Base-by-base conservation (phyloP, 495 filamentous ascomycete genomes). In the Baudoinia panamericana region DNA sequence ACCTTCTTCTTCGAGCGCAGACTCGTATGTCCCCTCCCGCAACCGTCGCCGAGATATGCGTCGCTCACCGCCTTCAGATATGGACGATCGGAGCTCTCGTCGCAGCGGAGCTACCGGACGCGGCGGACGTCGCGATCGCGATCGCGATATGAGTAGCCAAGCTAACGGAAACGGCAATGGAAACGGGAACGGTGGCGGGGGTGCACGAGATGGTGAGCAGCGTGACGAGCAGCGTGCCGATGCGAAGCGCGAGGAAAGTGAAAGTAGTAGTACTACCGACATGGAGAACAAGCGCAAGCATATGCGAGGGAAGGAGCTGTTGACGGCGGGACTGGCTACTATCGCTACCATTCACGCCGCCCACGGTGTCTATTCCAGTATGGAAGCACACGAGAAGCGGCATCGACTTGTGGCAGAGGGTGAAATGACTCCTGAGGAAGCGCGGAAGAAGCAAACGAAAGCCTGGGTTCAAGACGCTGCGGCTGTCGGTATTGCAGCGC, bases 341-440 rank as follows among this genome's bases (percentile, higher is more conserved):
- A 79, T 92, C 43, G 86, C 86, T 40, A 90, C 86, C 26, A 84
- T 93, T 46, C 85, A 92, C 61, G 84, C 84, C 32, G 83, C 79
- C 6, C 79, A 92, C 57, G 75, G 69, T 41, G 69, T 93, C 40
- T 82, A 87, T 61, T 68, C 71, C 47, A 80, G 72, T 53, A 70
- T 87, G 64, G 78, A 82, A 58, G 78, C 79, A 50, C 73, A 80
- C 27, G 71, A 85, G 36, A 63, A 76, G 45, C 69, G 83, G 45
- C 67, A 74, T 47, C 72, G 80, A 54, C 70, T 76, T 37, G 72
- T 93, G 16, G 66, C 67, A 24, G 76, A 87, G 49, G 84, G 84
- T 21, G 68, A 78, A 46, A 76, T 93, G 56, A 72, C 74, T 7
- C 65, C 70, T 0, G 73, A 84, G 42, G 74, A 90, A 56, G 83